Evolutionary conservation across 2,329 filamentous ascomycete species (phyloP), one percentile per base, ranked within the genome.

Genomic region (Metarhizium rileyi): DNA sequence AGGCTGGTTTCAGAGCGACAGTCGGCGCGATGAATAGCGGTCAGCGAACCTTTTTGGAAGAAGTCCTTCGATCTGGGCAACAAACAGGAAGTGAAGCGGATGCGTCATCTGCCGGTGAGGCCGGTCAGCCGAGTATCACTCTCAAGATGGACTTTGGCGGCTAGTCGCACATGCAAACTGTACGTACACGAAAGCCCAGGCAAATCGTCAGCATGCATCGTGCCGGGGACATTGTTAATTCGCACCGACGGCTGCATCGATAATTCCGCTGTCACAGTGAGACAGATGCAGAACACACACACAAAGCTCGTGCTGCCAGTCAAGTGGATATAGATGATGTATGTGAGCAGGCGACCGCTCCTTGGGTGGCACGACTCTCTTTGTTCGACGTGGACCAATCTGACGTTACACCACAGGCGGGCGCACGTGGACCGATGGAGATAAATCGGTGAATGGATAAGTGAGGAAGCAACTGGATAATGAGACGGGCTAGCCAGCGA

Each of bases 131-230:
- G 12, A 93, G 75, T 55, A 98, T 98, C 74, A 89, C 89, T 48
- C 68, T 98, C 62, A 93, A 94, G 76, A 94, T 97, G 87, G 77
- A 95, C 66, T 97, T 98, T 76, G 81, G 80, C 5, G 69, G 71
- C 41, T 66, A 59, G 58, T 49, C 44, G 43, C 40, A 51, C 35
- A 45, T 20, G 38, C 36, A 35, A 46, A 25, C 40, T 35, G 43
- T 20, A 48, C 6, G n/a, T 10, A 23, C 38, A 36, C 3, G 12
- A 18, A 18, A 27, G 2, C 22, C 36, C 46, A 49, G 41, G 9
- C 26, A 42, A 28, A 44, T 9, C 14, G 16, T 28, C 47, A 46
- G 30, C 38, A 46, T 44, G 48, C 46, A 48, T 18, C 36, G 45
- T n/a, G n/a, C 38, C 43, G 18, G 43, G n/a, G 23, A 43, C 7